Conservation (phyloP, 2,329 filamentous ascomycete species). For the Monosporascus sp. region DNA sequence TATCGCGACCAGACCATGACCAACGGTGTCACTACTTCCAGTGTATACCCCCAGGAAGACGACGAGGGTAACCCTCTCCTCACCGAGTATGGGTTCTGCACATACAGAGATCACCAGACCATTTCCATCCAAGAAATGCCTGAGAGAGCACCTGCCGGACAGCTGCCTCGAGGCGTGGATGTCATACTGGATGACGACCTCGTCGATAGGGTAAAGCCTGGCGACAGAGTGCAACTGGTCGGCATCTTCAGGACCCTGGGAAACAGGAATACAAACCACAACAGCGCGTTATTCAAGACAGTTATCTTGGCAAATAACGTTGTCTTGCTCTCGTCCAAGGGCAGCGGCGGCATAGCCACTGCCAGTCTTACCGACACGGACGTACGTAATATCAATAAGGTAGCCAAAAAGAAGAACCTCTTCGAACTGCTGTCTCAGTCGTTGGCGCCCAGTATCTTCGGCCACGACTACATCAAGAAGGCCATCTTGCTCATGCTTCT, state of each 20-base stretch:
- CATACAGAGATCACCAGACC: slow-evolving; percentile 93
- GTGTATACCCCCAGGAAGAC: slow-evolving; percentile 91
- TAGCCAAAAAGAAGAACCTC: slow-evolving; percentile 88
- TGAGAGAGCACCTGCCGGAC: slow-evolving; percentile 88
- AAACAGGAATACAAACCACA: slow-evolving; percentile 86
- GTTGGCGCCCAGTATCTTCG: slow-evolving; percentile 91
- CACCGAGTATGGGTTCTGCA: slow-evolving; percentile 94
- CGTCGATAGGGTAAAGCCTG: slow-evolving; percentile 90
- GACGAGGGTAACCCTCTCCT: slow-evolving; percentile 86
- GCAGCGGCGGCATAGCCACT: slow-evolving; percentile 87
- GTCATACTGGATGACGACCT: slow-evolving; percentile 96
- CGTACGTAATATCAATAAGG: slow-evolving; percentile 97
- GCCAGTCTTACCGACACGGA: slow-evolving; percentile 93
- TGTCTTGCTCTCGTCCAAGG: slow-evolving; percentile 91
- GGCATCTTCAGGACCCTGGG: slow-evolving; percentile 91
- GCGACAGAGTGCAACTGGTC: slow-evolving; percentile 94
- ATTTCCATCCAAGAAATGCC: slow-evolving; percentile 99
- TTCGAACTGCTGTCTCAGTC: slow-evolving; percentile 93
- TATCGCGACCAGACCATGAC: slow-evolving; percentile 98
- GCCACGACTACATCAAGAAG: slow-evolving; percentile 96
- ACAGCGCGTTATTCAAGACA: slow-evolving; percentile 92
- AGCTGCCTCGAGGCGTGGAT: slow-evolving; percentile 91
- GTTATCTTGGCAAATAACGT: slow-evolving; percentile 92
- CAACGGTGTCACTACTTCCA: slow-evolving; percentile 80
- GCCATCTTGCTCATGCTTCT: slow-evolving; percentile 93